phyloP scores from a whole-genome alignment of 768 basidiomycete species.

The Trametes gibbosa region DNA sequence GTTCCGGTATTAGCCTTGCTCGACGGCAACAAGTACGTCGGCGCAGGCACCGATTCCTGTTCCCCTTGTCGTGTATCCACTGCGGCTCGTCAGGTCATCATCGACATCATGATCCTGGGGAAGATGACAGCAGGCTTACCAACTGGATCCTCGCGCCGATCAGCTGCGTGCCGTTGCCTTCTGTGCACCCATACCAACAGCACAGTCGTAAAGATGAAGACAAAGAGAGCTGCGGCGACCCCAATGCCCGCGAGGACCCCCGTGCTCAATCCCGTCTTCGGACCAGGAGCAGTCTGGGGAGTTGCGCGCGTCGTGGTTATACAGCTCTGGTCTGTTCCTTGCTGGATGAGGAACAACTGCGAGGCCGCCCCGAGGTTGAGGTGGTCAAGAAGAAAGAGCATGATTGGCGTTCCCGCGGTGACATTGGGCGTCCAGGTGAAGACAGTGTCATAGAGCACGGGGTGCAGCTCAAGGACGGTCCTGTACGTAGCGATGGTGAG shows the following conservation, averaged over 20 bases:
- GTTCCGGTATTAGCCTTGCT: too few relatives aligned
- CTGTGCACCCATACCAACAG: not conserved
- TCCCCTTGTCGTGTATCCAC: too few relatives aligned
- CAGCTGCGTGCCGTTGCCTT: not conserved
- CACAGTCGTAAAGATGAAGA: not conserved
- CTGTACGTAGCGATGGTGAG: not conserved
- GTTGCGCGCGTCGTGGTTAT: not conserved
- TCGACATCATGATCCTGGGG: too few relatives aligned
- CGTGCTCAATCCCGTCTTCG: not conserved
- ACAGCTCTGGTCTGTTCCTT: not conserved
- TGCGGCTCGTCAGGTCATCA: too few relatives aligned
- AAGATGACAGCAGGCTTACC: too few relatives aligned
- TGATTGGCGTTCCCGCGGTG: not conserved
- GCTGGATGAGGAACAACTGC: not conserved
- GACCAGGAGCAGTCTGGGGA: not conserved
- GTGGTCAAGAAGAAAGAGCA: not conserved
- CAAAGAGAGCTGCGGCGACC: not conserved
- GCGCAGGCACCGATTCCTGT: too few relatives aligned
- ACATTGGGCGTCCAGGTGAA: not conserved
- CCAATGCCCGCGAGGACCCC: not conserved
- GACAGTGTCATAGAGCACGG: not conserved
- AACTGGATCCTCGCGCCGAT: too few relatives aligned
- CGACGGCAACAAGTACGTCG: too few relatives aligned
- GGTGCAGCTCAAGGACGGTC: not conserved
- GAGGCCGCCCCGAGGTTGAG: not conserved